These are phyloP conservation scores for Solanum aculeatissimum DNA, from an alignment of 305 asterid genomes.

Conservation along the genomic window DNA sequence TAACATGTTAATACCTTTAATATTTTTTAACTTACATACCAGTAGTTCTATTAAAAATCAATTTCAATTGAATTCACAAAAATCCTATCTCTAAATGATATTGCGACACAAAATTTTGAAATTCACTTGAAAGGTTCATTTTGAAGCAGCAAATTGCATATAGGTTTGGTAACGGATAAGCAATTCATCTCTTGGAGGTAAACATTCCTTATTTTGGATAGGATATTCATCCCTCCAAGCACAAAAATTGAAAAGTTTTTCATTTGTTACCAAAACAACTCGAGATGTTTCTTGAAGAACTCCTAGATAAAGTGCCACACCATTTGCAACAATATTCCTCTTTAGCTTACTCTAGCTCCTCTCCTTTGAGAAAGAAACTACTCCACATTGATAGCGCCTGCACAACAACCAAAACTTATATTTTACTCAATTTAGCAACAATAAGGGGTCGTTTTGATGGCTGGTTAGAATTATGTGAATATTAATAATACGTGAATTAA, in stretches of 20 bases:
- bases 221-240: neutral
- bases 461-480: too few relatives aligned
- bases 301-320: neutral
- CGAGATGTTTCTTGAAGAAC: neutral
- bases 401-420: neutral
- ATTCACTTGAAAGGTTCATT: neutral
- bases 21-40: too few relatives aligned
- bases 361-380: conserved; percentile 11
- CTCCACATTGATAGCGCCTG: conserved; percentile 5
- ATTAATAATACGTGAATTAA: too few relatives aligned
- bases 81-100: neutral
- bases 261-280: neutral
- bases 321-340: conserved; percentile 14
- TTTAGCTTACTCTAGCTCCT: conserved; percentile 21
- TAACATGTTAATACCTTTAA: too few relatives aligned
- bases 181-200: neutral
- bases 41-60: neutral
- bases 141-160: neutral
- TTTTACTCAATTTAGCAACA: too few relatives aligned
- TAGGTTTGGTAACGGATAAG: neutral
- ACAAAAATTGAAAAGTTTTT: conserved; percentile 7
- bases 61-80: neutral
- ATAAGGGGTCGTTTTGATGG: too few relatives aligned
- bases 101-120: neutral
- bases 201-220: neutral